Evolutionary conservation across 208 protist species (phyloP), one percentile per base, ranked within the genome.

Genomic region (Leishmania guyanensis): DNA sequence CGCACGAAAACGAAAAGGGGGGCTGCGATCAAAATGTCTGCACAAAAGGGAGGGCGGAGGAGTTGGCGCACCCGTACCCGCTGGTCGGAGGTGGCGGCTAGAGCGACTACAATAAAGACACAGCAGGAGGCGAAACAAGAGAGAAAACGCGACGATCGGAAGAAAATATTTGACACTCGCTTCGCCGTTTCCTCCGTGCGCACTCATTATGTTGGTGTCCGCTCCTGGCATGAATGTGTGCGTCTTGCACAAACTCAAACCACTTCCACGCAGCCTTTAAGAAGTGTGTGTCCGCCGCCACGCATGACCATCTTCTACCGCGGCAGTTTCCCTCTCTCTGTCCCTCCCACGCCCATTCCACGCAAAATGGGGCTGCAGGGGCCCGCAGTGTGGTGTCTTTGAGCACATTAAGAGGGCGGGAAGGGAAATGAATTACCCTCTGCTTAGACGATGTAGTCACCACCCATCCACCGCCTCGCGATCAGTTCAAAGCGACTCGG

Each of bases 391-490:
- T n/a, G 6, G 20, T 71, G 66, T 8, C 3, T 43, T n/a, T 8
- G 66, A 22, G 36, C 20, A 20, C 20, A 16, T 71, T 14, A n/a
- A 48, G 33, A 20, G 1, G 20, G 54, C 20, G 54, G 39, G 26
- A 48, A 50, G 66, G 39, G 29, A 22, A 48, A 36, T 8, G 26
- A 16, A 22, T 33, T 43, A 10, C 53, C 9, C 6, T 39, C 69
- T 16, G 39, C 69, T 46, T 78, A 83, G 62, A 83, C 56, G 2
- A 62, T 64, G 79, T 92, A 96, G 69, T 88, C 71, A 8, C 92
- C 92, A 5, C 74, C 33, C 92, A 96, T 96, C 93, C 93, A 98
- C 33, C 77, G 77, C 5, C 84, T 82, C 16, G 89, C 92, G 36
- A 88, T 90, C 39, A 81, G 51, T 50, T 65, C 81, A 72, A 96